A percentile compares a stretch with the other conserved stretches of the same genome.
phyloP scores from a whole-genome alignment of 2,329 filamentous ascomycete genomes.

The Nemania sp. region DNA sequence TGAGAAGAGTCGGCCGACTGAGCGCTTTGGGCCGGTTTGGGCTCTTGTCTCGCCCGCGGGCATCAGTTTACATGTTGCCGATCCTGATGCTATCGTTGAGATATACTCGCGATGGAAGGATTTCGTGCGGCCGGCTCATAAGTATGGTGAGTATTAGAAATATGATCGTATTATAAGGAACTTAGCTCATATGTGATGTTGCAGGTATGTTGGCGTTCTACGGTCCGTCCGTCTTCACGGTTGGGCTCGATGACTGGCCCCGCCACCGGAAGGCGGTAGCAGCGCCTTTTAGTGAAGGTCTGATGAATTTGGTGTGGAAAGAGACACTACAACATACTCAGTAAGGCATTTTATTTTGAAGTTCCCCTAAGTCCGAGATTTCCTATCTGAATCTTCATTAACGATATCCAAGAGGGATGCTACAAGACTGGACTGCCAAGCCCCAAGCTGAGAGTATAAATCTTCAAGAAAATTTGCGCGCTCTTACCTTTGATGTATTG shows the following conservation, averaged over 20 bases:
- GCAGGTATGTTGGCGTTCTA: slow-evolving; percentile 32
- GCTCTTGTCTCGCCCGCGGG: slow-evolving; percentile 31
- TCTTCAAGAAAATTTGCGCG: slow-evolving; percentile 30
- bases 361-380: background rate
- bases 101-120: slow-evolving; percentile 29
- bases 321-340: slow-evolving; percentile 30
- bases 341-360: background rate
- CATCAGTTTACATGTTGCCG: slow-evolving; percentile 30
- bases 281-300: slow-evolving; percentile 36
- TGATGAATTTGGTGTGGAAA: slow-evolving; percentile 37
- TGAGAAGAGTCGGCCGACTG: slow-evolving; percentile 18
- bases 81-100: slow-evolving; percentile 31
- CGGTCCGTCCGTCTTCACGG: slow-evolving; percentile 37
- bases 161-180: background rate
- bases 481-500: slow-evolving; percentile 37
- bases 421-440: slow-evolving; percentile 24
- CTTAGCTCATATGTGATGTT: background rate
- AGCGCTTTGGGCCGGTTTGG: slow-evolving; percentile 31
- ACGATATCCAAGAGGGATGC: slow-evolving; percentile 26
- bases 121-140: slow-evolving; percentile 26
- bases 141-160: background rate
- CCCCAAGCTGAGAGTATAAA: slow-evolving; percentile 20
- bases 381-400: background rate
- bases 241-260: slow-evolving; percentile 36
- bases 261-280: slow-evolving; percentile 37